phyloP scores from a whole-genome alignment of 305 asterid genomes.

The Ilex paraguariensis region DNA sequence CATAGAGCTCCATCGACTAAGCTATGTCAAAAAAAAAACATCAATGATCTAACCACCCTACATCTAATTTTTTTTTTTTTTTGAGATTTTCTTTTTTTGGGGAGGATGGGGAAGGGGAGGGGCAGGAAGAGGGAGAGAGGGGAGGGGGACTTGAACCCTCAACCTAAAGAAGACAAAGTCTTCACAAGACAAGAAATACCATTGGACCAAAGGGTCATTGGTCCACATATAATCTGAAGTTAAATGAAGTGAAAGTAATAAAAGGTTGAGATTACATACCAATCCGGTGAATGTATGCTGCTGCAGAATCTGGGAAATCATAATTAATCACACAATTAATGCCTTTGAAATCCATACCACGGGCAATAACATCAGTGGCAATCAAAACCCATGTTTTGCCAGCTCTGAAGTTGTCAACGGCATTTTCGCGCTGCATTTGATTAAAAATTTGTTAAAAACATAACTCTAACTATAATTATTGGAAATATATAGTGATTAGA shows the following conservation, averaged over 20 bases:
- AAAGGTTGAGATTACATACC: conserved; percentile 40
- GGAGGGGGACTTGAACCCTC: too few relatives aligned
- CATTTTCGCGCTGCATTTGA: conserved; percentile 60
- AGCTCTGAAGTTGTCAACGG: conserved; percentile 74
- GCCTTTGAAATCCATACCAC: conserved; percentile 99
- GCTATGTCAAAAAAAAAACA: neutral
- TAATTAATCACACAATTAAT: conserved; percentile 82
- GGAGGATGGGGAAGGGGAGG: too few relatives aligned
- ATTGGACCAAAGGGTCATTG: too few relatives aligned
- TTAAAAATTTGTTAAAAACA: conserved; percentile 2
- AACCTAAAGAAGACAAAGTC: too few relatives aligned
- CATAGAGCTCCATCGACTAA: neutral
- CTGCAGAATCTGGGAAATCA: conserved; percentile 83
- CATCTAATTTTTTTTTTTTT: too few relatives aligned
- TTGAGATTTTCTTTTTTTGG: too few relatives aligned
- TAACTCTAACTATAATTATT: neutral
- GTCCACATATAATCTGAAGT: too few relatives aligned
- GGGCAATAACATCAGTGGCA: conserved; percentile 90
- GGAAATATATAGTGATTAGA: too few relatives aligned
- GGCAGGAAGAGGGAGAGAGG: too few relatives aligned
- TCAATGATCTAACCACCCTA: neutral
- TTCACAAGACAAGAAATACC: too few relatives aligned
- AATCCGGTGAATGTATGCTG: conserved; percentile 85
- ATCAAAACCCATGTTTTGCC: conserved; percentile 97
- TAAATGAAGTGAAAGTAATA: neutral